A percentile compares a stretch with the other conserved stretches of the same genome.
Evolutionary conservation across 2,329 filamentous ascomycete species (phyloP).

Genomic region (Fusarium udum): DNA sequence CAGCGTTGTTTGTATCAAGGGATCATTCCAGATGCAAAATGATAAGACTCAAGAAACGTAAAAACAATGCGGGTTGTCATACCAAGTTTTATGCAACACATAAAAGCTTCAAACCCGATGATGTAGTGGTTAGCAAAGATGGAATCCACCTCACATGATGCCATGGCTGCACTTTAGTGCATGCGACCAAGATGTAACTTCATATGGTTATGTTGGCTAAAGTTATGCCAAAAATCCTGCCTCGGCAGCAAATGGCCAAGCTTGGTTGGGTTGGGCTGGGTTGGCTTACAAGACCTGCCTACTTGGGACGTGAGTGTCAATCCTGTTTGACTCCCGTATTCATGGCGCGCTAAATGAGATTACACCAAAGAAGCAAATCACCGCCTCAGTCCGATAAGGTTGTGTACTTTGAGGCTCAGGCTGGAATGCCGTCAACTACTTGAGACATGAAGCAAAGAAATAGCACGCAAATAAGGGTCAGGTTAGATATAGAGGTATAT

Average conservation of each 20-base stretch:
- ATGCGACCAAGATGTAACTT: background rate
- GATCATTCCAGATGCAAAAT: background rate
- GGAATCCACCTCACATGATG: background rate
- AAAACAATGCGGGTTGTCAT: background rate
- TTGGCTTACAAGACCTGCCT: background rate
- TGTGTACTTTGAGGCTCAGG: background rate
- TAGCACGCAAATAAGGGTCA: background rate
- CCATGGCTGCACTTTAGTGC: conserved; percentile 1
- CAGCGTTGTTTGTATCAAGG: background rate
- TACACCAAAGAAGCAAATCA: background rate
- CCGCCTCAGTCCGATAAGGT: background rate
- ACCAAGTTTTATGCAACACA: background rate
- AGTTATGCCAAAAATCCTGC: background rate
- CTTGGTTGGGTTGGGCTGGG: background rate
- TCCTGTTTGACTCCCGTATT: background rate
- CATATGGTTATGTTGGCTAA: background rate
- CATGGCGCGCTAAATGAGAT: background rate
- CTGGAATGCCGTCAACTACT: background rate
- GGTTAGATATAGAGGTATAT: background rate
- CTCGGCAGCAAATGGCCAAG: conserved; percentile 2
- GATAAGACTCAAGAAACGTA: background rate
- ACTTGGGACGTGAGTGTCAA: background rate
- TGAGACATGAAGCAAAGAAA: background rate
- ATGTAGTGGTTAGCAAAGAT: background rate
- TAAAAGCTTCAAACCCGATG: background rate